Evolutionary conservation across 306 rosid species (phyloP).

Genomic region (Canavalia ensiformis): DNA sequence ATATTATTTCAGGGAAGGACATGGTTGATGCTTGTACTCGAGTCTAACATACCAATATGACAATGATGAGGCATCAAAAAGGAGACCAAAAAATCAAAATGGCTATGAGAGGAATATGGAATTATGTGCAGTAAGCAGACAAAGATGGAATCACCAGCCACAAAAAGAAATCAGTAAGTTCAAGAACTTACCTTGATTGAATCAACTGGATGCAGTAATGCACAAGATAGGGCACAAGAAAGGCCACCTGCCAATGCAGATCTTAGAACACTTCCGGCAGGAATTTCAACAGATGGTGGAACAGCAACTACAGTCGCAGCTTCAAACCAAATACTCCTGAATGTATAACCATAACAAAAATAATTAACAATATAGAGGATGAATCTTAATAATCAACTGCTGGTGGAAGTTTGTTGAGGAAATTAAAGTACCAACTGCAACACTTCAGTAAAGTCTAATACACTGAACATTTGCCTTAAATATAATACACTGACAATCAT

Average conservation of each 20-base stretch:
- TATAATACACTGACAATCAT: conserved; percentile 1
- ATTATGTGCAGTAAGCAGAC: conserved; percentile 8
- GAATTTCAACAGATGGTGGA: conserved; percentile 91
- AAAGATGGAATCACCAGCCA: conserved; percentile 27
- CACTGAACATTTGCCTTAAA: background rate
- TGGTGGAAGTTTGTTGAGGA: background rate
- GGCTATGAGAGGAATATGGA: conserved; percentile 27
- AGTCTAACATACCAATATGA: conserved; percentile 68
- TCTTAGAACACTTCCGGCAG: conserved; percentile 94
- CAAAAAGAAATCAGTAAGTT: conserved; percentile 28
- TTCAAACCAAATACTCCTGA: conserved; percentile 99
- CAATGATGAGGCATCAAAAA: conserved; percentile 41
- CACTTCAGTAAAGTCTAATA: background rate
- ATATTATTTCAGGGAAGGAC: conserved; percentile 93
- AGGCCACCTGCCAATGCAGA: conserved; percentile 99
- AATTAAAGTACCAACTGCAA: conserved; percentile 17
- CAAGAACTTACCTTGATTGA: conserved; percentile 79
- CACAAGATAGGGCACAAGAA: conserved; percentile 93
- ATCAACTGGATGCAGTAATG: conserved; percentile 94
- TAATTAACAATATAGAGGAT: conserved; percentile 42
- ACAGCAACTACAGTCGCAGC: conserved; percentile 99
- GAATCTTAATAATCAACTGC: conserved; percentile 34
- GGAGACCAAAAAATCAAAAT: conserved; percentile 33
- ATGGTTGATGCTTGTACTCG: conserved; percentile 92
- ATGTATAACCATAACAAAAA: conserved; percentile 41